Base-by-base conservation (phyloP, 2,329 filamentous ascomycete species). In the Colletotrichum lupini region DNA sequence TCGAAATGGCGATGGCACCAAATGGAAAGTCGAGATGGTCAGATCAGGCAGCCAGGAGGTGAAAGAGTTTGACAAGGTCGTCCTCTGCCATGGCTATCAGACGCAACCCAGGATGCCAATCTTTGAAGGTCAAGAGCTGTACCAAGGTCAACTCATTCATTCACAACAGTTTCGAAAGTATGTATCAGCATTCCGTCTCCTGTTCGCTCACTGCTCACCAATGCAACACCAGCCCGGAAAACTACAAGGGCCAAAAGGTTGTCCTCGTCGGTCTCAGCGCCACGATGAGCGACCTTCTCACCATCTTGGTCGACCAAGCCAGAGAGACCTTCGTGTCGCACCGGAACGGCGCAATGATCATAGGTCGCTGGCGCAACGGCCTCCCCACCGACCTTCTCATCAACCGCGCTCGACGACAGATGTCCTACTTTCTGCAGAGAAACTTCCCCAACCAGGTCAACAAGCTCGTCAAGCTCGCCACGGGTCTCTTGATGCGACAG, bases 181-280 rank as follows among this genome's bases (percentile, higher is more conserved):
- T 28, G 75, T 65, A 14, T 11, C 5, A 8, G n/a, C 22, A 30
- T 24, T 35, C 53, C 26, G 56, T 35, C 3, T 12, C 14, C 5
- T 3, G 32, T 46, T 19, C 9, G 69, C 68, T 30, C 30, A 60
- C 74, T 67, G 46, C 58, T 61, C 8, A 42, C 46, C 19, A 22
- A 76, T 8, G 9, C 1, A 4, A 24, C 0, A 19, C 22, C 49
- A 80, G 80, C 3, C 77, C 81, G 2, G 76, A 79, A 1, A 76
- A 77, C 5, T 87, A 85, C 76, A 78, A 80, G 14, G 82, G 78
- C 7, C 84, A 86, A 74, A 84, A 78, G 11, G 83, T 87, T 2
- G 68, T 87, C 0, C 77, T 88, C 0, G 78, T 87, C 2, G 86
- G 86, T 6, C 76, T 86, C 30, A 82, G 83, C 19, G 83, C 82